phyloP scores from a whole-genome alignment of 345 rosid species.

The Ceriops tagal region DNA sequence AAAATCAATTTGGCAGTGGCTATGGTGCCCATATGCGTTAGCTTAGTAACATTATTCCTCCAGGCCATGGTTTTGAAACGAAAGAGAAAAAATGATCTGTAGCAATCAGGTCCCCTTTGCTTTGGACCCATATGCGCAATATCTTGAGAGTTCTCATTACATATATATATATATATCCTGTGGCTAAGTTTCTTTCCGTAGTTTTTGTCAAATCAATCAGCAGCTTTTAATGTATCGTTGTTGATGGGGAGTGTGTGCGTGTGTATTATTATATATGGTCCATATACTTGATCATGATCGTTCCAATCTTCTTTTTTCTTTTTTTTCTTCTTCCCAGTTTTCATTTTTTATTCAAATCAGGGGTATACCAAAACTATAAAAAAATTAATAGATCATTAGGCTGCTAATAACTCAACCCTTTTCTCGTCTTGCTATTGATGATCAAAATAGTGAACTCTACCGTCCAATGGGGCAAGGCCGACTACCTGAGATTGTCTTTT shows the following conservation, averaged over 20 bases:
- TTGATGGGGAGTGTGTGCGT: not conserved
- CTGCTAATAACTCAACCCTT: no score
- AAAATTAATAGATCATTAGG: no score
- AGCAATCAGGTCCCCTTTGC: slow-evolving; percentile 11
- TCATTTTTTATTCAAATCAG: no score
- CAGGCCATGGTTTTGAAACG: slow-evolving; percentile 13
- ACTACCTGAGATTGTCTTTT: no score
- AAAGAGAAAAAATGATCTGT: not conserved
- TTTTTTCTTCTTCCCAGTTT: no score
- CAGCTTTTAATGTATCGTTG: not conserved
- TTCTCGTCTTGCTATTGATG: no score
- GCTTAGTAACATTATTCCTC: slow-evolving; percentile 24
- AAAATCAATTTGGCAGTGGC: slow-evolving; percentile 11
- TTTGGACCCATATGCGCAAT: slow-evolving; percentile 25
- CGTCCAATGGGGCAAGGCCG: no score
- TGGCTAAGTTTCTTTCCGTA: slow-evolving; percentile 5
- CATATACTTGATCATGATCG: no score
- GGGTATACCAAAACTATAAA: no score
- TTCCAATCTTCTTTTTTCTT: no score
- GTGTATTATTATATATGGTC: not conserved
- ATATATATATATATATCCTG: slow-evolving; percentile 16
- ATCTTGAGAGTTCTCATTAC: slow-evolving; percentile 13
- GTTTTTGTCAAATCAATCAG: slow-evolving; percentile 10
- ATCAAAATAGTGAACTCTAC: no score
- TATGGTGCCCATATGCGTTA: slow-evolving; percentile 2